A percentile compares a stretch with the other conserved stretches of the same genome.
phyloP scores from a whole-genome alignment of 2,329 filamentous ascomycete genomes.

The Colletotrichum sp. region DNA sequence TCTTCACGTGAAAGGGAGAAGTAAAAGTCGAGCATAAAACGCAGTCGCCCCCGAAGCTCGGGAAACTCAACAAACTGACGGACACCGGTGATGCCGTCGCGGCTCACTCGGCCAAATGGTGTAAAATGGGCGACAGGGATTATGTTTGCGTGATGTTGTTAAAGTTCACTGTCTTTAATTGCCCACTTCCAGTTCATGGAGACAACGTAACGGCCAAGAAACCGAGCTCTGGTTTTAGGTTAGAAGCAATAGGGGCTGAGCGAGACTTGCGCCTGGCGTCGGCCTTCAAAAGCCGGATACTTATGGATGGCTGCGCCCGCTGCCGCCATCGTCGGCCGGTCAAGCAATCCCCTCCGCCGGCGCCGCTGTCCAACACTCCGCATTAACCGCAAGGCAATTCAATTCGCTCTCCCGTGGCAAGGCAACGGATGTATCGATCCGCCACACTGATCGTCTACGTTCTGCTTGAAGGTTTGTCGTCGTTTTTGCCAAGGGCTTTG shows the following conservation, averaged over 20 bases:
- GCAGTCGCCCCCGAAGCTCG: not conserved
- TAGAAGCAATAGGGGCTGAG: not conserved
- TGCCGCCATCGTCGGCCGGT: not conserved
- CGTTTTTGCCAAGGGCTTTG: not conserved
- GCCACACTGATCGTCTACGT: not conserved
- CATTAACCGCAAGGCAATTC: constrained; percentile 32
- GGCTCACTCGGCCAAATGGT: not conserved
- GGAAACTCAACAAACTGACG: not conserved
- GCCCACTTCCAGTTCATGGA: not conserved
- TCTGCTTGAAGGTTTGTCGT: not conserved
- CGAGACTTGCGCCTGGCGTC: not conserved
- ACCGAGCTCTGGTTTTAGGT: not conserved
- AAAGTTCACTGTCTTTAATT: not conserved
- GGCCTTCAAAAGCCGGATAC: not conserved
- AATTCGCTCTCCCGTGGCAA: not conserved
- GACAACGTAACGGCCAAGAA: not conserved
- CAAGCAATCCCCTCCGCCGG: not conserved
- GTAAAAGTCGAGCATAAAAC: not conserved
- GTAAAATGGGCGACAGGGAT: not conserved
- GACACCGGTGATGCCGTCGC: not conserved
- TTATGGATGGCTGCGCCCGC: not conserved
- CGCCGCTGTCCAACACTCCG: constrained; percentile 28
- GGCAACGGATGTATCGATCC: not conserved
- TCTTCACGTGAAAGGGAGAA: not conserved
- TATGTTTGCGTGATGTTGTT: not conserved